Conservation (phyloP, 768 basidiomycete species). For the Pisolithus microcarpus region DNA sequence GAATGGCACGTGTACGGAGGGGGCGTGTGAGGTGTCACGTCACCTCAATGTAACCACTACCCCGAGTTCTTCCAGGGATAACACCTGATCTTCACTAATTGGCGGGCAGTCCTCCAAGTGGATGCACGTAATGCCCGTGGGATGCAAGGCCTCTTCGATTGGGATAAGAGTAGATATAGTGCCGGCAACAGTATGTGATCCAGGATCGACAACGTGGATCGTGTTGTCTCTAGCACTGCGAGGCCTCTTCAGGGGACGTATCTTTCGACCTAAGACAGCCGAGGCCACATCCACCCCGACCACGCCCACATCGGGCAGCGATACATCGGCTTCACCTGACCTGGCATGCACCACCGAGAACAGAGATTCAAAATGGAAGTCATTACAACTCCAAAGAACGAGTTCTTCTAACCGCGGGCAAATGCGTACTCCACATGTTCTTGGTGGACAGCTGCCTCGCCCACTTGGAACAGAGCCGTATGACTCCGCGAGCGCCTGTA, state of each 20-base stretch:
- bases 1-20: slow-evolving; percentile 4
- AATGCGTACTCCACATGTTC: slow-evolving; percentile 34
- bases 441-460: slow-evolving; percentile 9
- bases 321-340: slow-evolving; percentile 10
- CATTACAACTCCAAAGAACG: slow-evolving; percentile 44
- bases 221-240: slow-evolving; percentile 10
- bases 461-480: slow-evolving; percentile 18
- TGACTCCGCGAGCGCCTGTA: slow-evolving; percentile 36
- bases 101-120: slow-evolving; percentile 36
- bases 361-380: slow-evolving; percentile 33
- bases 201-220: slow-evolving; percentile 6
- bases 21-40: background rate
- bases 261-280: slow-evolving; percentile 21
- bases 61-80: slow-evolving; percentile 33
- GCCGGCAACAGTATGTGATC: slow-evolving; percentile 8
- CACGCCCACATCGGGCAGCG: slow-evolving; percentile 6
- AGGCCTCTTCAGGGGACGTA: slow-evolving; percentile 32
- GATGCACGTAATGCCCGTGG: slow-evolving; percentile 33
- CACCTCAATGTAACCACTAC: slow-evolving; percentile 20
- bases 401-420: slow-evolving; percentile 47
- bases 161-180: slow-evolving; percentile 30
- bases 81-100: slow-evolving; percentile 32
- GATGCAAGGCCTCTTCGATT: slow-evolving; percentile 29
- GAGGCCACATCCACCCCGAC: slow-evolving; percentile 19
- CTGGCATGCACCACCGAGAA: slow-evolving; percentile 33